Percentiles rank a stretch among this genome's conserved stretches.
These are phyloP conservation scores for Neonectria hederae DNA, from an alignment of 2,329 filamentous ascomycete genomes.

Conservation along the genomic window DNA sequence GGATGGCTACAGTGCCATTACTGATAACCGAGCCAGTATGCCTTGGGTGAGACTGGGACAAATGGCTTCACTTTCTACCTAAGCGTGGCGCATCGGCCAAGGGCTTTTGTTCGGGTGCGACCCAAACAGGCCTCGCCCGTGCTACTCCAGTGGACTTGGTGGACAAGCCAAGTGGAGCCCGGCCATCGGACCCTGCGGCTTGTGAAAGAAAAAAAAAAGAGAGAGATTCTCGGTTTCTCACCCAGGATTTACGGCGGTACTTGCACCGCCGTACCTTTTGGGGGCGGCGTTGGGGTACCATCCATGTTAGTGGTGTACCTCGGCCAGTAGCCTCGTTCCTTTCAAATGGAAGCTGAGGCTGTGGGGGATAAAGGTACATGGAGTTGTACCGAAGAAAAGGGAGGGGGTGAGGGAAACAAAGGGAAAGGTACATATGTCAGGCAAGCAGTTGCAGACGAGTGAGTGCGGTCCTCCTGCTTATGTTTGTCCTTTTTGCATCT, in stretches of 20 bases:
- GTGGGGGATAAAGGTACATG: too few species aligned
- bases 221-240: slow-evolving; percentile 25
- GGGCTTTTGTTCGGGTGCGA: not conserved
- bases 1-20: not conserved
- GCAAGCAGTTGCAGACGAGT: not conserved
- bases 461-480: not conserved
- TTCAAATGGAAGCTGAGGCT: not conserved
- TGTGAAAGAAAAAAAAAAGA: slow-evolving; percentile 41
- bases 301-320: slow-evolving; percentile 38
- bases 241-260: slow-evolving; percentile 6
- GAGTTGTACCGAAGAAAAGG: not conserved
- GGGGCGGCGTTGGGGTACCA: slow-evolving; percentile 20
- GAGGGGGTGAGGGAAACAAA: not conserved
- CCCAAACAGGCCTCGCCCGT: slow-evolving; percentile 6
- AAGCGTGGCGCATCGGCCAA: not conserved
- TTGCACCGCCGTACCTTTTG: slow-evolving; percentile 4
- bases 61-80: not conserved
- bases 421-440: not conserved
- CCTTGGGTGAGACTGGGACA: not conserved
- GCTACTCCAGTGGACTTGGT: slow-evolving; percentile 4
- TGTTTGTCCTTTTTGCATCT: not conserved
- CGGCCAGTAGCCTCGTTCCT: slow-evolving; percentile 33
- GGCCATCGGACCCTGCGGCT: slow-evolving; percentile 41
- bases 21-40: not conserved
- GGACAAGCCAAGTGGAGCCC: slow-evolving; percentile 14